Evolutionary conservation across 2,329 filamentous ascomycete species (phyloP).

Genomic region (Alternaria novae-zelandiae): DNA sequence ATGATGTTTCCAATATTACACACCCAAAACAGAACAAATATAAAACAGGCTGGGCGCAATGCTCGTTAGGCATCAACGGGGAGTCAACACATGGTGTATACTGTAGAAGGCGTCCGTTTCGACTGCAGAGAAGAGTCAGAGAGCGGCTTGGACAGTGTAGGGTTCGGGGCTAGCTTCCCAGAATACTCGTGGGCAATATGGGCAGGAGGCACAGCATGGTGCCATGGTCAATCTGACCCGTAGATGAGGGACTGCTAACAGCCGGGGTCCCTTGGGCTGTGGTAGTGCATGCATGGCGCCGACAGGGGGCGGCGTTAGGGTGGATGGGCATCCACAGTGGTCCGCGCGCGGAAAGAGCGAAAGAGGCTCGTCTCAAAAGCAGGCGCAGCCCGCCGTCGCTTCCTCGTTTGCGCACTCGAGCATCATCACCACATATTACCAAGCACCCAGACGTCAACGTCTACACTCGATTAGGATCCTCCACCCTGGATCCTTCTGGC

Average conservation of each 20-base stretch:
- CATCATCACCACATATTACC: slow-evolving; percentile 31
- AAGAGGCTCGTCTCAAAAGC: slow-evolving; percentile 25
- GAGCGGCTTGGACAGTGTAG: slow-evolving; percentile 6
- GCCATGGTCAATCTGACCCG: slow-evolving; percentile 34
- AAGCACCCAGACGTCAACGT: slow-evolving; percentile 36
- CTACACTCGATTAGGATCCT: slow-evolving; percentile 23
- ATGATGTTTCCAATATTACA: slow-evolving; percentile 14
- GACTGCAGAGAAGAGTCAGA: slow-evolving; percentile 12
- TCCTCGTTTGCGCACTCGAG: slow-evolving; percentile 23
- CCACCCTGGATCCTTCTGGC: slow-evolving; percentile 46
- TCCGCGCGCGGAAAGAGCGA: slow-evolving; percentile 23
- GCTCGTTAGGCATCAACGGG: slow-evolving; percentile 9
- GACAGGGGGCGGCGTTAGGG: slow-evolving; percentile 20
- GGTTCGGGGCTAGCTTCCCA: slow-evolving; percentile 21
- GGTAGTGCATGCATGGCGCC: slow-evolving; percentile 24
- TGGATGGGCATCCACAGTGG: slow-evolving; percentile 16
- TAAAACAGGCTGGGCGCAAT: slow-evolving; percentile 9
- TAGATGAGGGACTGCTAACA: slow-evolving; percentile 33
- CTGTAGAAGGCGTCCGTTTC: background rate
- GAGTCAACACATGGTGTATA: background rate
- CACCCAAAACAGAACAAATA: slow-evolving; percentile 14
- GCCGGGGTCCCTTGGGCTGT: slow-evolving; percentile 26
- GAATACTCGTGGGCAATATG: slow-evolving; percentile 26
- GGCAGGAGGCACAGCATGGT: slow-evolving; percentile 28
- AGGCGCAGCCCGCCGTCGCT: slow-evolving; percentile 27